Evolutionary conservation across 768 basidiomycete genomes (phyloP), one percentile per base, ranked within the genome.

Genomic region (Kwoniella botswanensis): DNA sequence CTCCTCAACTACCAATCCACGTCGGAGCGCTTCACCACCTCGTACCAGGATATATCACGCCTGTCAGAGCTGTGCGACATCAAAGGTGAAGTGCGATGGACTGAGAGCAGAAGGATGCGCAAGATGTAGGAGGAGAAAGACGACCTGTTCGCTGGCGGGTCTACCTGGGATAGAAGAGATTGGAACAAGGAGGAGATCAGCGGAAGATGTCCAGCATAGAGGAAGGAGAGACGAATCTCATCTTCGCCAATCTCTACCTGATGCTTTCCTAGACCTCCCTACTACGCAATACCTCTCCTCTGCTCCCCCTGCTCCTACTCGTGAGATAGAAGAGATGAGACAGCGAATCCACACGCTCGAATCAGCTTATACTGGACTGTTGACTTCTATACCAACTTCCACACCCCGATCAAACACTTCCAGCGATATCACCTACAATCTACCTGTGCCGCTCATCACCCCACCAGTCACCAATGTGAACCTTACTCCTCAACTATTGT

Each of bases 111-210:
- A 22, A 4, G 66, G 66, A 50, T 67, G 66, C 26, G 53, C 29
- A 50, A 54, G 66, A 41, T 67, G 66, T 41, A 46, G 66, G n/a
- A 59, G 57, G 42, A 58, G 59, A 24, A 50, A 61, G 12, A 67
- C 29, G 35, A 17, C 24, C 13, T 67, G 66, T 60, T 58, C 66
- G 5, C 22, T 67, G 26, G 59, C 66, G 5, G 57, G 57, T 12
- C 26, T 59, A n/a, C 42, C 52, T 22, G 58, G 57, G 21, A 35
- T 44, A 35, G 59, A 67, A 13, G 66, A 26, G 12, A 29, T 13
- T n/a, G 26, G 18, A 26, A 2, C 44, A 50, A 63, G 62, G 12
- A 50, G 43, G 24, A 63, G 21, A 35, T 60, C 35, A 35, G 35
- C 59, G n/a, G 24, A 44, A 44, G 59, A 44, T 35, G 18, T 15